These are phyloP conservation scores for Inosperma sp. DNA, from an alignment of 768 basidiomycete species.

Conservation along the genomic window DNA sequence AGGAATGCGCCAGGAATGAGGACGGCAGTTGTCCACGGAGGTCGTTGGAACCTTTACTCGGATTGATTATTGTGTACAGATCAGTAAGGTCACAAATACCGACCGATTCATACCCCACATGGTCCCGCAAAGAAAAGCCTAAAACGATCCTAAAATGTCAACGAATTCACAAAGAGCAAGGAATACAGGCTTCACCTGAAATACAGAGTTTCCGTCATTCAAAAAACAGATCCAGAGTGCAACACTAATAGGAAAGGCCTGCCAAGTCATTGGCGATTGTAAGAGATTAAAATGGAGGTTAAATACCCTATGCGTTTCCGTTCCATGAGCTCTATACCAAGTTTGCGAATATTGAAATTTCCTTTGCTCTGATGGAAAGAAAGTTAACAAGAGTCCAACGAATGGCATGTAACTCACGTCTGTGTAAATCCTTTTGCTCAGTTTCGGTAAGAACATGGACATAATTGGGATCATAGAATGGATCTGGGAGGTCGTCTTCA, in stretches of 20 bases:
- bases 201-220: slow-evolving; percentile 74
- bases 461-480: slow-evolving; percentile 63
- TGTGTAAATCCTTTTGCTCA: slow-evolving; percentile 60
- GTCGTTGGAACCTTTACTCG: slow-evolving; percentile 49
- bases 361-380: slow-evolving; percentile 48
- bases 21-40: slow-evolving; percentile 61
- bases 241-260: slow-evolving; percentile 71
- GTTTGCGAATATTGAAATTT: slow-evolving; percentile 70
- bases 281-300: not conserved
- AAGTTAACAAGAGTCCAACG: not conserved
- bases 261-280: slow-evolving; percentile 4
- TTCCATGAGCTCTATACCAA: slow-evolving; percentile 85
- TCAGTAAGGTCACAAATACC: slow-evolving; percentile 1
- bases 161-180: not conserved
- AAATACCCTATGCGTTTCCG: slow-evolving; percentile 68
- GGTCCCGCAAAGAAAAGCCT: slow-evolving; percentile 64
- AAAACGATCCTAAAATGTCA: not conserved
- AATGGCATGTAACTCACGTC: slow-evolving; percentile 44
- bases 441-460: slow-evolving; percentile 64
- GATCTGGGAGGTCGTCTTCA: slow-evolving; percentile 78
- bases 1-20: slow-evolving; percentile 73
- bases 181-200: slow-evolving; percentile 47
- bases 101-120: slow-evolving; percentile 80
- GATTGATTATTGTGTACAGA: slow-evolving; percentile 1
- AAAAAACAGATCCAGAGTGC: slow-evolving; percentile 71